A percentile compares a stretch with the other conserved stretches of the same genome.
Conservation (phyloP, 345 rosid species). For the Ceriops zippeliana region DNA sequence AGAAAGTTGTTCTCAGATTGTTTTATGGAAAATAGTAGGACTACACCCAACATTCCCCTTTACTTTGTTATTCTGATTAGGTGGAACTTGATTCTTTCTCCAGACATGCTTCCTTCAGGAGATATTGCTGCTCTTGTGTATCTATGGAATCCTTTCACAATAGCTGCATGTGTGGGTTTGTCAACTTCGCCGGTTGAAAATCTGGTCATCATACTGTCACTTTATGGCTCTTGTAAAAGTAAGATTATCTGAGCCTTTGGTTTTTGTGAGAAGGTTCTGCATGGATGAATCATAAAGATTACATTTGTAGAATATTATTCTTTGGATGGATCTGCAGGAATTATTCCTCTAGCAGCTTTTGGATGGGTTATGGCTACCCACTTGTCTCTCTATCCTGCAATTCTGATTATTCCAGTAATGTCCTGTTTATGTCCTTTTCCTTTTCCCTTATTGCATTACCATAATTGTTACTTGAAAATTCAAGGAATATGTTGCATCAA, state of each 20-base stretch:
- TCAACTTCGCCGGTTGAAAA: conserved; percentile 87
- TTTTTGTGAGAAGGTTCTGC: neutral
- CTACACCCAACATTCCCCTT: neutral
- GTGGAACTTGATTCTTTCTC: conserved; percentile 16
- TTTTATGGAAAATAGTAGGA: neutral
- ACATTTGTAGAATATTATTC: conserved; percentile 6
- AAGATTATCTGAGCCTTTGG: conserved; percentile 31
- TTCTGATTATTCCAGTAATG: conserved; percentile 74
- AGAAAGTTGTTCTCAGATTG: conserved; percentile 1
- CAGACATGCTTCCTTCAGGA: conserved; percentile 61
- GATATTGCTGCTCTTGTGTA: conserved; percentile 83
- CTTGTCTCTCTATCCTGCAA: conserved; percentile 77
- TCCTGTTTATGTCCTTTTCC: conserved; percentile 1
- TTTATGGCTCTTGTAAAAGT: conserved; percentile 77
- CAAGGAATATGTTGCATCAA: neutral
- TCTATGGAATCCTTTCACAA: conserved; percentile 90
- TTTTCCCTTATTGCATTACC: neutral
- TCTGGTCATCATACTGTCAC: conserved; percentile 55
- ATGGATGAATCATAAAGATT: neutral
- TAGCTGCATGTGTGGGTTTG: conserved; percentile 75
- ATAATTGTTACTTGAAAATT: conserved; percentile 5
- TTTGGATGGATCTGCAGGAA: conserved; percentile 45
- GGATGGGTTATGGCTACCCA: conserved; percentile 91
- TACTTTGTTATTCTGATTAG: conserved; percentile 17
- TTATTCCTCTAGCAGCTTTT: conserved; percentile 81